Conservation (phyloP, 1,284 basidiomycete genomes). For the Sparassis latifolia region DNA sequence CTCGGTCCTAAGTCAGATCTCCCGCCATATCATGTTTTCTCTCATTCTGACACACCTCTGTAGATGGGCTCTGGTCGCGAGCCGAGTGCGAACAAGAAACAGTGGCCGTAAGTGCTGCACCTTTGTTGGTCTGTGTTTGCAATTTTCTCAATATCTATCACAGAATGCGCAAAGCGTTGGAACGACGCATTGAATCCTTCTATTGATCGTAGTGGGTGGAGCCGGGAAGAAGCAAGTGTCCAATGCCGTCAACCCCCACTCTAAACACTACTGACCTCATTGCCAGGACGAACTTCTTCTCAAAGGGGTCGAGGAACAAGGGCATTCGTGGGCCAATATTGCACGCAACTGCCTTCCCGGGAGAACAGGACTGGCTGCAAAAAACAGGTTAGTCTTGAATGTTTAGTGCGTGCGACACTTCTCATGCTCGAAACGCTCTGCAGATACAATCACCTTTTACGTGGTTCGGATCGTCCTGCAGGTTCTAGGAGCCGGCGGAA, state of each 20-base stretch:
- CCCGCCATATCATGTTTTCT: not conserved
- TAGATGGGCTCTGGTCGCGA: constrained; percentile 48
- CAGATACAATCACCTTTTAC: constrained; percentile 18
- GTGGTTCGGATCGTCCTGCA: constrained; percentile 13
- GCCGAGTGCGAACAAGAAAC: constrained; percentile 45
- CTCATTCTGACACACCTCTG: not conserved
- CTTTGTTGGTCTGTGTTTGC: not conserved
- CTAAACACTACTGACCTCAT: not conserved
- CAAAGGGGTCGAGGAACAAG: constrained; percentile 44
- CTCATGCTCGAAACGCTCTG: not conserved
- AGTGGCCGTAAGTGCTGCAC: constrained; percentile 41
- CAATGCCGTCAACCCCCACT: too few species aligned
- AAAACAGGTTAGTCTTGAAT: constrained; percentile 38
- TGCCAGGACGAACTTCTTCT: constrained; percentile 44
- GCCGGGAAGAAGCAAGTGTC: constrained; percentile 39
- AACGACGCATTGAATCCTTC: constrained; percentile 51
- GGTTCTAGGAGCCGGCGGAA: constrained; percentile 9
- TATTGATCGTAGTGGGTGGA: constrained; percentile 52
- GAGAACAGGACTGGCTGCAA: constrained; percentile 49
- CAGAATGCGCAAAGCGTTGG: constrained; percentile 56
- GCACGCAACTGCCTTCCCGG: constrained; percentile 52
- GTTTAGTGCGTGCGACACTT: not conserved
- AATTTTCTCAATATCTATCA: constrained; percentile 6
- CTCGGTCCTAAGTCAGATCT: constrained; percentile 40
- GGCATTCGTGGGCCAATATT: constrained; percentile 53